Base-by-base conservation (phyloP, 192 early-diverging fungal genomes). In the Coemansia erecta region DNA sequence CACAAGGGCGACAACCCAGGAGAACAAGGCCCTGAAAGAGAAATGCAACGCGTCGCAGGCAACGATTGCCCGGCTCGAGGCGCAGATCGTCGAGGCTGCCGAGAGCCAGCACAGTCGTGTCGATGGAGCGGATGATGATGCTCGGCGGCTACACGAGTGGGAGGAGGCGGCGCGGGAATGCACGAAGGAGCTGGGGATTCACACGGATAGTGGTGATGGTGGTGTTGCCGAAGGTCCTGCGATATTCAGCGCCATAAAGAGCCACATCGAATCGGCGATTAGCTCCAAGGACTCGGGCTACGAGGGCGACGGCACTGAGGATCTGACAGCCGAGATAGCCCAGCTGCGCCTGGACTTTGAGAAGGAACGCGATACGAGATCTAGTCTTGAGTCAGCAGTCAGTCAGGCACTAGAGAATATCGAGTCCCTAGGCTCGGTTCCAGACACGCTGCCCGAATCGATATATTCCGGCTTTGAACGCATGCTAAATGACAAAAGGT, bases 91-190 rank as follows among this genome's bases (percentile, higher is more conserved):
- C 9, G 54, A 73, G 26, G 15, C 70, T 53, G 53, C 70, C 50
- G 33, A 50, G 4, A 33, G 61, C 4, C 70, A 69, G 45, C 72
- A 28, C 24, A 50, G 14, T 28, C 35, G 26, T 37, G 8, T 9
- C 10, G 19, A 45, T 12, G 51, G 22, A 0, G 43, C 41, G n/a
- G n/a, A n/a, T 13, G 14, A 18, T 15, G 12, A 43, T 0, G 63
- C 49, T 24, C n/a, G 22, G 22, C 42, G 63, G 28, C 48, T 81
- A 12, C 12, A 53, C 44, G 68, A 75, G n/a, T 69, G 67, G 60
- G 68, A 79, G 43, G 52, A 62, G 3, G 68, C 70, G 9, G 63
- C 74, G 11, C 53, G 33, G 18, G 62, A 70, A n/a, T 69, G 63
- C 54, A 60, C 72, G 7, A 18, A 42, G 28, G 44, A 66, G 42